Percentiles rank a stretch among this genome's conserved stretches.
Conservation (phyloP, 805 yeast species). For the Candida insectorum region DNA sequence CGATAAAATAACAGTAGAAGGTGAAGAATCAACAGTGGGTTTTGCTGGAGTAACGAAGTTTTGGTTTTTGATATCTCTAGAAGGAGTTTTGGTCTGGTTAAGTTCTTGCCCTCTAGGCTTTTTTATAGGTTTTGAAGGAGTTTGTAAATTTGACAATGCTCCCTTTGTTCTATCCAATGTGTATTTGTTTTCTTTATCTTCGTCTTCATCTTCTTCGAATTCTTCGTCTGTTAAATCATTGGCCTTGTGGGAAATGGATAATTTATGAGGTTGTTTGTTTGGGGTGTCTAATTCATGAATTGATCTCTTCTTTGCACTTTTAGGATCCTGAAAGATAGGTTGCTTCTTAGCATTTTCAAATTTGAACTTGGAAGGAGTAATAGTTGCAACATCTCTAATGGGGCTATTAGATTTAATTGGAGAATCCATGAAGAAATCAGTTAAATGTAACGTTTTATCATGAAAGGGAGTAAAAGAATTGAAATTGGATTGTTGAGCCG, state of each 20-base stretch:
- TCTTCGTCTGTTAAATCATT: slow-evolving; percentile 14
- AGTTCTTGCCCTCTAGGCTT: neutral
- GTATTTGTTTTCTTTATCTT: slow-evolving; percentile 9
- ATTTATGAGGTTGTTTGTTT: slow-evolving; percentile 30
- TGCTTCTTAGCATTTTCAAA: slow-evolving; percentile 19
- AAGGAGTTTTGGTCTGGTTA: slow-evolving; percentile 7
- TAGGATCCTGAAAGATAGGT: slow-evolving; percentile 23
- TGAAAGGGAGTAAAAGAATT: slow-evolving; percentile 36
- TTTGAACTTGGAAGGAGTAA: slow-evolving; percentile 39
- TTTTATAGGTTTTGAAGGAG: slow-evolving; percentile 29
- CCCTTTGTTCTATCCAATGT: slow-evolving; percentile 5
- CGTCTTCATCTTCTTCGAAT: slow-evolving; percentile 12
- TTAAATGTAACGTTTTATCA: slow-evolving; percentile 37
- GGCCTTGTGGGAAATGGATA: slow-evolving; percentile 18
- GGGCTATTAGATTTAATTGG: slow-evolving; percentile 35
- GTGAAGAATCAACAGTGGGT: slow-evolving; percentile 32
- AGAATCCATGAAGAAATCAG: slow-evolving; percentile 44
- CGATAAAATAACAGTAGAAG: slow-evolving; percentile 40
- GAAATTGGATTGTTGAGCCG: slow-evolving; percentile 1
- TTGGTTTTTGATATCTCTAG: slow-evolving; percentile 1
- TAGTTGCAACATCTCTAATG: slow-evolving; percentile 31
- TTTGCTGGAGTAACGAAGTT: slow-evolving; percentile 33
- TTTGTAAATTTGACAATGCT: slow-evolving; percentile 18
- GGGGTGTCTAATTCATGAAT: slow-evolving; percentile 38
- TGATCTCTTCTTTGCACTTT: slow-evolving; percentile 30